Base-by-base conservation (phyloP, 2,329 filamentous ascomycete species). In the Arthrobotrys megalospora region DNA sequence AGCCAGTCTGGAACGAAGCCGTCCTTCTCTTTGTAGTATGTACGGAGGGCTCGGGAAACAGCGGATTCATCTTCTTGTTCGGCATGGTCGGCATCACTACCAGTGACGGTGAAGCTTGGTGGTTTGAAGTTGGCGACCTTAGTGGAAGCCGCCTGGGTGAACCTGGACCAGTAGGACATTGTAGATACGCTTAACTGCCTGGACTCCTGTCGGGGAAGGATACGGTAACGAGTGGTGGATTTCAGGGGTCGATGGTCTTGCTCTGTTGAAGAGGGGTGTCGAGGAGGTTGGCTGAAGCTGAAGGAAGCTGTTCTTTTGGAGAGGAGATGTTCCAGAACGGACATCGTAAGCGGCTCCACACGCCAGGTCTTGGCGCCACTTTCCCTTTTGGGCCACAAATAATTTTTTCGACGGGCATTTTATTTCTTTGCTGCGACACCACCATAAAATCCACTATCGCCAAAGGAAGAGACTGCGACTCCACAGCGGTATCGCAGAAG, bases 1-100 rank as follows among this genome's bases (percentile, higher is more conserved):
- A 79, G 65, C 76, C 76, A 79, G 48, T 79, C 68, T 10, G 76
- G 76, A 28, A 75, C 58, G 21, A 73, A 75, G 64, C 76, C 76
- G n/a, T 79, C 76, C 52, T 60, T 63, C 41, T 79, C 69, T 19
- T 79, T 79, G 76, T 79, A 79, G 76, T 75, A 75, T 0, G 68
- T 48, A 43, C 76, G 63, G 63, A 79, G 76, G 41, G 76, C 69
- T 24, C 76, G 69, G 64, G 69, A 68, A 52, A 79, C 76, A 47
- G 76, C 76, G 24, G 76, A 69, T 47, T 79, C 69, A 24, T 79
- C 69, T 21, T 79, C 76, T 43, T 73, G 65, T 6, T 79, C 76
- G 28, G 48, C 34, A 34, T 72, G 53, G 58, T 79, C 76, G 28
- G 47, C 43, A 52, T 79, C 69, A 60, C 55, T 60, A 48, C 28